Conservation (phyloP, 345 rosid genomes). For the Durio zibethinus region DNA sequence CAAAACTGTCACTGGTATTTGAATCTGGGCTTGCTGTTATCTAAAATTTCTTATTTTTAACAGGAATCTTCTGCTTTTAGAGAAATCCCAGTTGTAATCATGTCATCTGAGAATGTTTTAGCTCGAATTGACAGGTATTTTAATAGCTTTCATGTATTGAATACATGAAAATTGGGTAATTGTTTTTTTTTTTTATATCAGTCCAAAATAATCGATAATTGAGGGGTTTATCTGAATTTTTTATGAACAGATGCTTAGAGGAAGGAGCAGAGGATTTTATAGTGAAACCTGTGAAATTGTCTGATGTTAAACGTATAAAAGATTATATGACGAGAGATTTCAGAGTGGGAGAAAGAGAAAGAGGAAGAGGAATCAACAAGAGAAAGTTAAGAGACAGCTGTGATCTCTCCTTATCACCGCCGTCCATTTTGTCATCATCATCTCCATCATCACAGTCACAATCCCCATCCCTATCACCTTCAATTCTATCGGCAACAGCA, state of each 20-base stretch:
- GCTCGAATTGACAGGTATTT: conserved; percentile 74
- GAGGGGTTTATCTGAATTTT: not conserved
- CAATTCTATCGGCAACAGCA: conserved; percentile 24
- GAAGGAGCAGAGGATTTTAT: conserved; percentile 95
- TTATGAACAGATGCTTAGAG: conserved; percentile 64
- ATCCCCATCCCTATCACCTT: conserved; percentile 23
- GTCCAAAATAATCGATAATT: not conserved
- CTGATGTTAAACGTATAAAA: conserved; percentile 77
- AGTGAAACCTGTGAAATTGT: conserved; percentile 84
- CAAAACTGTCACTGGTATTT: not conserved
- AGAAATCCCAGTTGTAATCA: conserved; percentile 83
- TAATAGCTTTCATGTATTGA: not conserved
- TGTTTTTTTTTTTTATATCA: not conserved
- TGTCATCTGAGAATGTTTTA: conserved; percentile 94
- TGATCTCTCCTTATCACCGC: conserved; percentile 26
- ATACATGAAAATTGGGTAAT: not conserved
- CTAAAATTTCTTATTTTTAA: not conserved
- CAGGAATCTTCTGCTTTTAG: conserved; percentile 76
- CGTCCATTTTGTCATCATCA: conserved; percentile 27
- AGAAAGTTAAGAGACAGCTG: conserved; percentile 54
- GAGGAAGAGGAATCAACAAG: conserved; percentile 40
- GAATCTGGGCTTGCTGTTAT: not conserved
- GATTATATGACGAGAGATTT: conserved; percentile 47
- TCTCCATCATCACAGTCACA: no score
- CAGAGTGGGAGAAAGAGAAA: conserved; percentile 17